phyloP scores from a whole-genome alignment of 2,329 filamentous ascomycete species.

The Elsinoe arachidis region DNA sequence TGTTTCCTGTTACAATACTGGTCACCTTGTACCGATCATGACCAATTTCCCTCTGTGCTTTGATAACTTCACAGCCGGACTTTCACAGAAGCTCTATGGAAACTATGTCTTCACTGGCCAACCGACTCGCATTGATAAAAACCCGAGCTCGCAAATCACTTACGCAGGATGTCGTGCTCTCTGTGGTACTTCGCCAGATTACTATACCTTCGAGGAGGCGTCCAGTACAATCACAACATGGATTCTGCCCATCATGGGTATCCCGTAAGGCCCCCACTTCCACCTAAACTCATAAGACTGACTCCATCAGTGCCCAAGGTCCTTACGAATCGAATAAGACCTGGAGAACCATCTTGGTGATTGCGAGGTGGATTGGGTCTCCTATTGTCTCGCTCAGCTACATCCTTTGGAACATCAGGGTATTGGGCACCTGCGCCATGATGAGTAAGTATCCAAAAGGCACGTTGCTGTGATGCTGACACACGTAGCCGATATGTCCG shows the following conservation, averaged over 20 bases:
- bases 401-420: conserved; percentile 35
- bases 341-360: conserved; percentile 29
- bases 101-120: background rate
- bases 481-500: conserved; percentile 15
- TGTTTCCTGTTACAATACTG: too few relatives aligned
- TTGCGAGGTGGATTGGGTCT: conserved; percentile 30
- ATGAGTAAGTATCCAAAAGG: conserved; percentile 20
- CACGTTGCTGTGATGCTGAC: background rate
- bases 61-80: too few relatives aligned
- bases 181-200: background rate
- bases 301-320: conserved; percentile 25
- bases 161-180: background rate
- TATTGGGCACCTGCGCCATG: conserved; percentile 31
- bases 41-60: too few relatives aligned
- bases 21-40: too few relatives aligned
- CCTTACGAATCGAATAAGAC: conserved; percentile 35
- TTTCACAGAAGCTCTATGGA: too few relatives aligned
- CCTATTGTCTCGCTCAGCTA: conserved; percentile 31
- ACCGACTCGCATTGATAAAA: background rate
- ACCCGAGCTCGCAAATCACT: background rate
- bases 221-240: conserved; percentile 33
- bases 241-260: conserved; percentile 33
- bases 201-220: conserved; percentile 14
- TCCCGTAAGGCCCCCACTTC: conserved; percentile 17
- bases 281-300: background rate